Conservation (phyloP, 768 basidiomycete genomes). For the Wakefieldia striispora region DNA sequence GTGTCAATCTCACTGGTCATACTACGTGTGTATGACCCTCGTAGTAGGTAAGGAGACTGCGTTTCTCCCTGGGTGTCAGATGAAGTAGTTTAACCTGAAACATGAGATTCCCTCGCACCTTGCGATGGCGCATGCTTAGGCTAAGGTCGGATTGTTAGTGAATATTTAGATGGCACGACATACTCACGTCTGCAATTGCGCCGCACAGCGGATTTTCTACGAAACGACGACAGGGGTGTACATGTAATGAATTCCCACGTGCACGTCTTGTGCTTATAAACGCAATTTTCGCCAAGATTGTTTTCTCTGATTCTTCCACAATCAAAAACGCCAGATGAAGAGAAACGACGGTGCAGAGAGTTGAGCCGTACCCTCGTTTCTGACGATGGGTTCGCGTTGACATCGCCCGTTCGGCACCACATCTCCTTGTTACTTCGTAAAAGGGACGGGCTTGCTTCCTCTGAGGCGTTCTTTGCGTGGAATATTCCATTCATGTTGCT, state of each 20-base stretch:
- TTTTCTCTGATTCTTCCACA: slow-evolving; percentile 42
- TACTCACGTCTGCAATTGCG: too few species aligned
- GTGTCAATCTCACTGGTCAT: too few species aligned
- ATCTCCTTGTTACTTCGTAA: slow-evolving; percentile 52
- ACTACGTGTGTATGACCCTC: too few species aligned
- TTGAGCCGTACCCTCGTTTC: slow-evolving; percentile 45
- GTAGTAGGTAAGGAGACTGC: too few species aligned
- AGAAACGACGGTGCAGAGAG: slow-evolving; percentile 56
- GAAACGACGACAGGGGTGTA: too few species aligned
- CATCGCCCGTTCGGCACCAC: slow-evolving; percentile 65
- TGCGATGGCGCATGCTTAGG: too few species aligned
- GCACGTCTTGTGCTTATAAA: slow-evolving; percentile 1
- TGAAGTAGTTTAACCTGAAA: too few species aligned
- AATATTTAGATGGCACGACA: too few species aligned
- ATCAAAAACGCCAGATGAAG: slow-evolving; percentile 50
- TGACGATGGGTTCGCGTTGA: slow-evolving; percentile 47
- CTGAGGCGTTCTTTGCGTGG: slow-evolving; percentile 46
- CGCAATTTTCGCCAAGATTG: neutral
- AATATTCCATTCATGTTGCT: neutral
- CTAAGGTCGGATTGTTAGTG: too few species aligned
- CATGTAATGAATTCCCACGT: slow-evolving; percentile 24
- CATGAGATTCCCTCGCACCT: too few species aligned
- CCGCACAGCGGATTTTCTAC: too few species aligned
- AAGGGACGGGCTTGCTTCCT: slow-evolving; percentile 55
- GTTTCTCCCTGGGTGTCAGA: too few species aligned